Conservation (phyloP, 169 alveolate genomes). For the Eimeria tenella region DNA sequence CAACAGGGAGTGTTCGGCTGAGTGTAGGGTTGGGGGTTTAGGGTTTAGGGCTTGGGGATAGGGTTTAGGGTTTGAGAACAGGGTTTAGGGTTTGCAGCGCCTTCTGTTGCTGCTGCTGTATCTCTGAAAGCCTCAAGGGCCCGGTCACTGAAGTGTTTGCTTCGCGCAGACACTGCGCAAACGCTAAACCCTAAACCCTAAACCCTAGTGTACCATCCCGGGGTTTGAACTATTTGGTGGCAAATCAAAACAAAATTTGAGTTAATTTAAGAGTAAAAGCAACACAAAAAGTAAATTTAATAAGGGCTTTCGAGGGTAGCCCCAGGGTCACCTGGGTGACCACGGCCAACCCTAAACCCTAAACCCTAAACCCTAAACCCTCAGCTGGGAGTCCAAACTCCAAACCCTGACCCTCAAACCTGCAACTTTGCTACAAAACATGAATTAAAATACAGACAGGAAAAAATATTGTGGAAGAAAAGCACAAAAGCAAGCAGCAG, state of each 20-base stretch:
- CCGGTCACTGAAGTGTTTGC: neutral
- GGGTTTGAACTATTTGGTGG: too few relatives aligned
- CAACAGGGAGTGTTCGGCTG: too few relatives aligned
- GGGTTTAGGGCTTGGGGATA: too few relatives aligned
- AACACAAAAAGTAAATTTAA: neutral
- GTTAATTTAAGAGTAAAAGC: neutral
- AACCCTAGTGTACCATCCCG: neutral
- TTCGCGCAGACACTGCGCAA: neutral
- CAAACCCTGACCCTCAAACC: neutral
- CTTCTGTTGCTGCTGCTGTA: too few relatives aligned
- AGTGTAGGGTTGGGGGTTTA: too few relatives aligned
- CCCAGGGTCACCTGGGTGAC: neutral
- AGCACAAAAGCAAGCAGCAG: conserved; percentile 5
- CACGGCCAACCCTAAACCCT: neutral
- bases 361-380: conserved; percentile 55
- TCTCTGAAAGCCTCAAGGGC: too few relatives aligned
- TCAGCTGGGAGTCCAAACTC: neutral
- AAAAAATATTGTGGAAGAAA: neutral
- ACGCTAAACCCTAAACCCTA: conserved; percentile 29
- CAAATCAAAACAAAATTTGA: too few relatives aligned
- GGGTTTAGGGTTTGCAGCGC: too few relatives aligned
- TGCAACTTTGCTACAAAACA: too few relatives aligned
- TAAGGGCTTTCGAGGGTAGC: neutral
- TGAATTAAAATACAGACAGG: neutral
- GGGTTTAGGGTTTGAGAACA: too few relatives aligned